Evolutionary conservation across 2,329 filamentous ascomycete species (phyloP).

Genomic region (Xylariaceae sp.): DNA sequence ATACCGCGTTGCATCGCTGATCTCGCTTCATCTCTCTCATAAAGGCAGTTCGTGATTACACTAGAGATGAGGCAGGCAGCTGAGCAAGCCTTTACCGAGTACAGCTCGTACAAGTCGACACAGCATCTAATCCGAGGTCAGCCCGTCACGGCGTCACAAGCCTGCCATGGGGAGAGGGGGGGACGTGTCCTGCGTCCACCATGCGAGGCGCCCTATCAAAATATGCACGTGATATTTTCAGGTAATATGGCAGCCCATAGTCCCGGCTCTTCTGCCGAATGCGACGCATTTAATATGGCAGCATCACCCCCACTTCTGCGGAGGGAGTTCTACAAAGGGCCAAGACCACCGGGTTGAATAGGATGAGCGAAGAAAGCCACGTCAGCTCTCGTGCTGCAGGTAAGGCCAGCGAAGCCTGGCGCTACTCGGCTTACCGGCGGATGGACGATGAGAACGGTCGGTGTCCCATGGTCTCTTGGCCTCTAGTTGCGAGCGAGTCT

Average conservation of each 20-base stretch:
- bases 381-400: slow-evolving; percentile 13
- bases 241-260: slow-evolving; percentile 20
- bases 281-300: slow-evolving; percentile 12
- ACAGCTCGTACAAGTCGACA: no score
- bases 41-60: no score
- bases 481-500: background rate
- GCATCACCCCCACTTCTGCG: slow-evolving; percentile 7
- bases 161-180: slow-evolving; percentile 14
- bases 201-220: background rate
- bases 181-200: background rate
- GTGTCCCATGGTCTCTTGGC: no score
- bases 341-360: background rate
- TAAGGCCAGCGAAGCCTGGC: no score
- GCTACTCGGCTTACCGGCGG: slow-evolving; percentile 19
- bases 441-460: background rate
- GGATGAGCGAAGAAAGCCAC: slow-evolving; percentile 7
- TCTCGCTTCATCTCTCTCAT: no score
- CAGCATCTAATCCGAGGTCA: no score
- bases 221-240: slow-evolving; percentile 22
- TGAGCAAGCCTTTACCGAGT: no score
- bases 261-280: slow-evolving; percentile 23
- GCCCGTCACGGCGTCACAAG: no score
- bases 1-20: no score
- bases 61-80: no score
- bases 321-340: background rate